Evolutionary conservation across 1,284 basidiomycete species (phyloP), one percentile per base, ranked within the genome.

Genomic region (Lentinula novae-zelandiae): DNA sequence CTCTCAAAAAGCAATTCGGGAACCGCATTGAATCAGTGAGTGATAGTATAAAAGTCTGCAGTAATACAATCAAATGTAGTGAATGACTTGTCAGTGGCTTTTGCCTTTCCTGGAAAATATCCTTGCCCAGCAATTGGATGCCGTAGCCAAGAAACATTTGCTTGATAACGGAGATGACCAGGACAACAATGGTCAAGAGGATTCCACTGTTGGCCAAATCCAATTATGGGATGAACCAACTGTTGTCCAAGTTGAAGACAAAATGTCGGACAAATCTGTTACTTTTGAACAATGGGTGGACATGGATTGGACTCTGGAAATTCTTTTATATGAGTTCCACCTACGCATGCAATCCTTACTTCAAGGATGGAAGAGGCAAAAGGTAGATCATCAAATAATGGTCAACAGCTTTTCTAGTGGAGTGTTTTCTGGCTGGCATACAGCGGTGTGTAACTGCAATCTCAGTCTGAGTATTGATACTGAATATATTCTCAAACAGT

Each of bases 311-410:
- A 57, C 56, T 2, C 33, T 57, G 42, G 27, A n/a, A 48, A 36
- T 48, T 17, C 42, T 57, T 5, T 17, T 57, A 33, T 57, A 36
- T 48, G 56, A 57, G 33, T 57, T 57, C 44, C 56, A 57, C 20
- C 13, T 33, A 17, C 56, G 56, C 42, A 48, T 57, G 56, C 40
- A 49, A 31, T 27, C 20, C 40, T 36, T 57, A 48, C 40, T 57
- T 48, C 56, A 42, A 12, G 56, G 56, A 36, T 57, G 56, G 56
- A 44, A 33, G 48, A 34, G 44, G 9, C 56, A 57, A 22, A 57
- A 49, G 27, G 17, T 57, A 13, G 42, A 57, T 48, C 2, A 10
- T 34, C 8, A 57, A 20, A 33, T 49, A 13, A 40, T 46, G 8
- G 33, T 57, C 27, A 31, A 57, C 22, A 57, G 42, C 20, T 57